Conservation (phyloP, 2,329 filamentous ascomycete genomes). For the Macrophomina phaseolina region DNA sequence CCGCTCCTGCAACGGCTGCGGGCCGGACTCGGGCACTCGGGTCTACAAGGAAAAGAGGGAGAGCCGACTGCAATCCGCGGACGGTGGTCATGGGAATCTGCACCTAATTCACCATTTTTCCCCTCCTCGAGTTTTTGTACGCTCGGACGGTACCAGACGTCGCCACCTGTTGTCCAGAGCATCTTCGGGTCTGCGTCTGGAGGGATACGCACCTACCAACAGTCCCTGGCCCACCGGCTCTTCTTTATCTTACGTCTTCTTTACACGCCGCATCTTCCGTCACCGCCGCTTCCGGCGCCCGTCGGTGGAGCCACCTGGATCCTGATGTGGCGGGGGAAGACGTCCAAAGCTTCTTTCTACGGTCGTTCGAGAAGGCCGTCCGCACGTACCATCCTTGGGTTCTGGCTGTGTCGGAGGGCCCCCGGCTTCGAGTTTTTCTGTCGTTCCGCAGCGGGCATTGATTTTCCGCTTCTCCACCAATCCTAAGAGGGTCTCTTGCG, state of each 20-base stretch:
- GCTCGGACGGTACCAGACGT: neutral
- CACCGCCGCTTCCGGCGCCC: conserved; percentile 5
- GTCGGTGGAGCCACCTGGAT: conserved; percentile 11
- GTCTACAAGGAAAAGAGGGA: neutral
- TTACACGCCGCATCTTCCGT: neutral
- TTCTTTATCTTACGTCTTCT: neutral
- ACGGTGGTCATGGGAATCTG: neutral
- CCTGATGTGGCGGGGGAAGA: neutral
- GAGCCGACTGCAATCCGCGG: neutral
- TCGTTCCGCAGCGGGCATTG: neutral
- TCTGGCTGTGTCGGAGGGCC: too few relatives aligned
- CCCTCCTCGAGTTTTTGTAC: neutral
- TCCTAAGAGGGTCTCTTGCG: neutral
- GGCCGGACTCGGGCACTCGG: conserved; percentile 18
- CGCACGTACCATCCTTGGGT: conserved; percentile 1
- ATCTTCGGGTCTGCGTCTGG: neutral
- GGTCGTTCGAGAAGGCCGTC: conserved; percentile 13
- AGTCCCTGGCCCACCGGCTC: neutral
- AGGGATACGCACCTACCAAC: neutral
- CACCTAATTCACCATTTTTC: neutral
- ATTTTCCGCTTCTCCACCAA: neutral
- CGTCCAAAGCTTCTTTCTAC: neutral
- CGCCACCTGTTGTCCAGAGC: neutral
- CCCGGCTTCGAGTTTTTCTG: neutral
- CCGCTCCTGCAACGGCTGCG: conserved; percentile 17